Percentiles rank a stretch among this genome's conserved stretches.
Evolutionary conservation across 768 basidiomycete genomes (phyloP).

Genomic region (Rhizopogon rudus): DNA sequence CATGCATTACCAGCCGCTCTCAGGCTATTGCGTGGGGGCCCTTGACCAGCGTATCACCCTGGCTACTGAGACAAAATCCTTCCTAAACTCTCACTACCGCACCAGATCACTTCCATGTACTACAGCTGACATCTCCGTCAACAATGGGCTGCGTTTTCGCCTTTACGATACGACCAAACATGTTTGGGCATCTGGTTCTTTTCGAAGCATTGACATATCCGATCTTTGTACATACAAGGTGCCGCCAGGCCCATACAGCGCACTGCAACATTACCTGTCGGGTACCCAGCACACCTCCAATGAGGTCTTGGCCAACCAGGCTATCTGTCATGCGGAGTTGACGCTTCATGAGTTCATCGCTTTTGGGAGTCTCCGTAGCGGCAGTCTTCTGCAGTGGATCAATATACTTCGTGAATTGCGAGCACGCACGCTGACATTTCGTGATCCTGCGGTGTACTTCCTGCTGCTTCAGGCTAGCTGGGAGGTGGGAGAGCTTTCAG

Average conservation of each 20-base stretch:
- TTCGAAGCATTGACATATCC: conserved; percentile 8
- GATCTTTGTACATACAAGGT: conserved; percentile 27
- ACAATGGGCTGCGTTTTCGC: conserved; percentile 25
- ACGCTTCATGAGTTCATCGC: conserved; percentile 37
- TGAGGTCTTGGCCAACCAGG: conserved; percentile 36
- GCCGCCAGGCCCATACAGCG: conserved; percentile 25
- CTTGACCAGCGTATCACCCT: conserved; percentile 25
- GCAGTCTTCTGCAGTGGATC: conserved; percentile 38
- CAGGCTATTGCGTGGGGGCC: neutral
- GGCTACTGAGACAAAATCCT: conserved; percentile 32
- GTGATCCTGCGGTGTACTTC: conserved; percentile 30
- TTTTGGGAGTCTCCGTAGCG: conserved; percentile 37
- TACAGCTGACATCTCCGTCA: conserved; percentile 15
- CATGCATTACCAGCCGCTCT: neutral
- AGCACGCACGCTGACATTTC: conserved; percentile 29
- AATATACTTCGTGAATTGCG: conserved; percentile 40
- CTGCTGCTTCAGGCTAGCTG: conserved; percentile 36
- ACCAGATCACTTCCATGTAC: conserved; percentile 10
- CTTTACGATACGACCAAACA: conserved; percentile 20
- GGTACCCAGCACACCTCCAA: conserved; percentile 36
- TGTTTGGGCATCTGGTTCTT: conserved; percentile 12
- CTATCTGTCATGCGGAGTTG: conserved; percentile 31
- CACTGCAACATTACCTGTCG: conserved; percentile 31
- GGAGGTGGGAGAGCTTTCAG: conserved; percentile 29
- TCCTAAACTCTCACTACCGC: conserved; percentile 28